A percentile compares a stretch with the other conserved stretches of the same genome.
Conservation (phyloP, 352 stramenopile genomes). For the Globisporangium cederbergense region DNA sequence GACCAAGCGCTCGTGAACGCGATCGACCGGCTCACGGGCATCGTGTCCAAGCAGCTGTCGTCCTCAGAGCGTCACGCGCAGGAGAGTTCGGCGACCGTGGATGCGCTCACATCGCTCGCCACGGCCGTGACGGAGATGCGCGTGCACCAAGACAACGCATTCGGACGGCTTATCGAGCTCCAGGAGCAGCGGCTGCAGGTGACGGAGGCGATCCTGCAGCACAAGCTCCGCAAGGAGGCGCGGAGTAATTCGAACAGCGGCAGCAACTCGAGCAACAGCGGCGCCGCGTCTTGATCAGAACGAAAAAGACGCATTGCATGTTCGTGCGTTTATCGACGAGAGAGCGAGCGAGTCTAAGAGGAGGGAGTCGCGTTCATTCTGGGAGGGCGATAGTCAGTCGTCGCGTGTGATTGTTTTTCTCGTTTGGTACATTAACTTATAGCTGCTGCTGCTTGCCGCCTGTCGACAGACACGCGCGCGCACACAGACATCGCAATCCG, state of each 20-base stretch:
- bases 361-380: too few species aligned
- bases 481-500: neutral
- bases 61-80: conserved; percentile 29
- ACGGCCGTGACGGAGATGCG: conserved; percentile 52
- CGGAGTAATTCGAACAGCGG: conserved; percentile 3
- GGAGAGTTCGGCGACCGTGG: conserved; percentile 21
- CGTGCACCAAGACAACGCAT: conserved; percentile 38
- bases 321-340: neutral
- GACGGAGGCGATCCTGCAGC: conserved; percentile 54
- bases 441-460: conserved; percentile 1
- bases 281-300: neutral
- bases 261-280: neutral
- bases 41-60: conserved; percentile 51
- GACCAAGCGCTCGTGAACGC: conserved; percentile 55
- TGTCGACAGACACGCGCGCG: neutral
- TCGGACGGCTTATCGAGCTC: conserved; percentile 52
- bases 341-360: neutral
- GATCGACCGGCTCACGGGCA: conserved; percentile 59
- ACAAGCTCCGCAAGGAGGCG: conserved; percentile 54
- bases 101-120: conserved; percentile 36
- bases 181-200: conserved; percentile 69
- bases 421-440: conserved; percentile 11
- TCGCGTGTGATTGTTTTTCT: neutral
- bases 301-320: neutral
- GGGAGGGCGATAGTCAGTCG: neutral